Conservation (phyloP, 495 filamentous ascomycete genomes). For the Aeminium ludgeri region DNA sequence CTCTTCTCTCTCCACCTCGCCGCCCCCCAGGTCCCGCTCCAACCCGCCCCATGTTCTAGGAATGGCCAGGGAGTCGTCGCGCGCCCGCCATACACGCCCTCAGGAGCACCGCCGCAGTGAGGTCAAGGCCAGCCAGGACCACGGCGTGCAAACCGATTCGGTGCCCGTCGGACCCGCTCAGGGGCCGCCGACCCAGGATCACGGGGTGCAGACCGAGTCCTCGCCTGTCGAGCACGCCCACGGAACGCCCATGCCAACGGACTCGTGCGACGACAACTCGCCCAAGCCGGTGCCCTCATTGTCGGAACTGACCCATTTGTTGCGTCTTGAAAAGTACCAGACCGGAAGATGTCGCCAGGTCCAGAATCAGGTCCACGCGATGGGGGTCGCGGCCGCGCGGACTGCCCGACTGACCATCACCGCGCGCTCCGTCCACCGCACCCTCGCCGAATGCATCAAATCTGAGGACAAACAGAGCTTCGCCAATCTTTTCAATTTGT, state of each 20-base stretch:
- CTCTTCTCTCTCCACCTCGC: background rate
- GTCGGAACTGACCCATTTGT: slow-evolving; percentile 53
- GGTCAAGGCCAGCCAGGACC: background rate
- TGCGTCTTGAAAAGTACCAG: slow-evolving; percentile 55
- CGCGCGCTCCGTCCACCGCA: slow-evolving; percentile 60
- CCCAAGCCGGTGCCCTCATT: slow-evolving; percentile 29
- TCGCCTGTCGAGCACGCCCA: too few species aligned
- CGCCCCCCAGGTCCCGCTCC: slow-evolving; percentile 4
- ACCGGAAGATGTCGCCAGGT: slow-evolving; percentile 52
- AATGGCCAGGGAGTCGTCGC: slow-evolving; percentile 3
- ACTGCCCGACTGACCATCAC: slow-evolving; percentile 64
- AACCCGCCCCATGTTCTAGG: slow-evolving; percentile 6
- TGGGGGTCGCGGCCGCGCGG: slow-evolving; percentile 44
- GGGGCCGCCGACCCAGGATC: too few species aligned
- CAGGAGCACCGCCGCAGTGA: background rate
- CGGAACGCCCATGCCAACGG: too few species aligned
- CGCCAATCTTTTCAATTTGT: slow-evolving; percentile 67
- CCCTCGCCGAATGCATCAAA: slow-evolving; percentile 73
- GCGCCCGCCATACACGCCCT: background rate
- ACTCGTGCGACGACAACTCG: too few species aligned
- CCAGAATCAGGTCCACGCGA: slow-evolving; percentile 48
- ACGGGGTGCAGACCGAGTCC: too few species aligned
- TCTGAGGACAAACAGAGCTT: slow-evolving; percentile 83
- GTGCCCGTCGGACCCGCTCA: too few species aligned
- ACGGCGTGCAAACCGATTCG: too few species aligned